Percentiles rank a stretch among this genome's conserved stretches.
Evolutionary conservation across 1,139 yeast genomes (phyloP).

Genomic region (Candida frijolesensis): DNA sequence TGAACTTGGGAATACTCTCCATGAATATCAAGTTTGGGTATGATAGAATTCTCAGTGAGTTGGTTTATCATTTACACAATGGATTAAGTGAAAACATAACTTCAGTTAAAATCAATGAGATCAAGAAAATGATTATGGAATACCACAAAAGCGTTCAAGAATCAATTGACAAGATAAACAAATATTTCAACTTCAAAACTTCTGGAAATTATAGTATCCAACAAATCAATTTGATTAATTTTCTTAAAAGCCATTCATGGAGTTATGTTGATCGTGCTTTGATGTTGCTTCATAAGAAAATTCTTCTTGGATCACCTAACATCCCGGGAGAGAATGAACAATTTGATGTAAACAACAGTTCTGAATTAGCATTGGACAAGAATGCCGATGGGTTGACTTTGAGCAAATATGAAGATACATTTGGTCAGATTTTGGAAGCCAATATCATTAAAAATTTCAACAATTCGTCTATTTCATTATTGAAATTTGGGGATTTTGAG

Average conservation of each 20-base stretch:
- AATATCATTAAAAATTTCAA: constrained; percentile 41
- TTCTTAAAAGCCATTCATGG: constrained; percentile 54
- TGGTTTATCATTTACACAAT: constrained; percentile 46
- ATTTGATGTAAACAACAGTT: background rate
- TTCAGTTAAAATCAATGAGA: constrained; percentile 40
- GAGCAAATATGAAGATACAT: constrained; percentile 45
- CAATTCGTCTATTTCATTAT: constrained; percentile 36
- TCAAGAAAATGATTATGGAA: constrained; percentile 51
- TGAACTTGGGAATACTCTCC: constrained; percentile 43
- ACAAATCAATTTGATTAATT: constrained; percentile 48
- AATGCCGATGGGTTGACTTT: constrained; percentile 24
- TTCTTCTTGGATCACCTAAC: constrained; percentile 35
- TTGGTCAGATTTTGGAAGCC: constrained; percentile 41
- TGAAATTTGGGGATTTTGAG: constrained; percentile 37
- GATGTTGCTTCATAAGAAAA: constrained; percentile 57
- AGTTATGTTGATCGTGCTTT: constrained; percentile 59
- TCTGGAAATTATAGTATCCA: constrained; percentile 36
- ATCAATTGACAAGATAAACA: constrained; percentile 37
- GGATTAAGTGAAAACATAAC: constrained; percentile 41
- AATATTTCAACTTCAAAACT: constrained; percentile 25
- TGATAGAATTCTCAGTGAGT: constrained; percentile 53
- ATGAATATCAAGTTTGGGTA: constrained; percentile 57
- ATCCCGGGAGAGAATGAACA: constrained; percentile 8
- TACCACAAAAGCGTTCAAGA: constrained; percentile 51
- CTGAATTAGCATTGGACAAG: constrained; percentile 6